phyloP scores from a whole-genome alignment of 2,329 filamentous ascomycete species.

The Aspergillus brunneoviolaceus region DNA sequence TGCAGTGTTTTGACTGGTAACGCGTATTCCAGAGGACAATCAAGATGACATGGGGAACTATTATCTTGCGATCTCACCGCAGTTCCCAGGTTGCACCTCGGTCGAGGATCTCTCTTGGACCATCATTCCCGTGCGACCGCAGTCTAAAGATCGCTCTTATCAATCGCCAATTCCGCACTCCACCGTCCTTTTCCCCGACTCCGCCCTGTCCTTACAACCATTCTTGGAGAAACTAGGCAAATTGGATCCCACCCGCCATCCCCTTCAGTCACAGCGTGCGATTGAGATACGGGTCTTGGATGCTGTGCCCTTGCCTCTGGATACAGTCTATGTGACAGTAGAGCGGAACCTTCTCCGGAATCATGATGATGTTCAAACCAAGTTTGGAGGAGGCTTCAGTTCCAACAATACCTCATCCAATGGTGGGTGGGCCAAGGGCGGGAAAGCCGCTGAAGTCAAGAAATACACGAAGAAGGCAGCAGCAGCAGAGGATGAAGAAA shows the following conservation, averaged over 20 bases:
- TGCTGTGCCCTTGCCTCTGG: constrained; percentile 74
- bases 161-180: constrained; percentile 68
- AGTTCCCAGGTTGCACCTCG: constrained; percentile 41
- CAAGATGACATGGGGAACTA: constrained; percentile 34
- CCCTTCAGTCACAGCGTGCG: constrained; percentile 68
- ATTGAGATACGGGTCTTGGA: constrained; percentile 84
- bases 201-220: constrained; percentile 73
- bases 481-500: constrained; percentile 51
- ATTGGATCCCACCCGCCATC: constrained; percentile 72
- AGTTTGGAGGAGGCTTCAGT: constrained; percentile 68
- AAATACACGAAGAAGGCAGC: constrained; percentile 36
- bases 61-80: constrained; percentile 50
- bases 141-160: constrained; percentile 43
- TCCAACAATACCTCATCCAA: constrained; percentile 37
- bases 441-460: constrained; percentile 32
- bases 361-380: constrained; percentile 78
- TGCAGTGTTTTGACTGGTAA: neutral
- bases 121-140: constrained; percentile 70
- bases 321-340: constrained; percentile 82
- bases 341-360: constrained; percentile 77
- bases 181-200: constrained; percentile 71
- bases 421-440: constrained; percentile 38
- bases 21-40: constrained; percentile 14
- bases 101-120: constrained; percentile 73
- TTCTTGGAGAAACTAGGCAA: constrained; percentile 73